A percentile compares a stretch with the other conserved stretches of the same genome.
Conservation (phyloP, 257 asterid species). For the Orobanche coerulescens region DNA sequence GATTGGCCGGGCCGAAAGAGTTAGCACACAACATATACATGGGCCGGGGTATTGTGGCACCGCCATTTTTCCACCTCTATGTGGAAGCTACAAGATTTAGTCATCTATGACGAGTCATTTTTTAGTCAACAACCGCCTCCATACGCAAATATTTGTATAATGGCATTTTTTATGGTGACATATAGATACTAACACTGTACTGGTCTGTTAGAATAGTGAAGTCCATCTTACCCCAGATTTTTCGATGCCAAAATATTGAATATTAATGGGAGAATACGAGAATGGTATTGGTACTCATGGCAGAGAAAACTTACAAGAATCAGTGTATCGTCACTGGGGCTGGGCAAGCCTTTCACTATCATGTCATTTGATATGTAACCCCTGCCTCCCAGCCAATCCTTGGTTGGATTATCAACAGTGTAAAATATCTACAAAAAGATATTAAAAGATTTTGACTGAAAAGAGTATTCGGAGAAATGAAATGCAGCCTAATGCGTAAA, state of each 20-base stretch:
- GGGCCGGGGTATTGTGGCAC: no score
- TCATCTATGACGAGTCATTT: not conserved
- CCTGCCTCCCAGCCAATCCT: slow-evolving; percentile 80
- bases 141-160: not conserved
- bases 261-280: not conserved
- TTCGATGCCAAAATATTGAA: slow-evolving; percentile 6
- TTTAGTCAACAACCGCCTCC: not conserved
- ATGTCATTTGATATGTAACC: slow-evolving; percentile 81
- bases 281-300: slow-evolving; percentile 16
- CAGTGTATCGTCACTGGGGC: slow-evolving; percentile 72
- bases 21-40: no score
- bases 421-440: slow-evolving; percentile 53
- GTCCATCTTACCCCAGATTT: slow-evolving; percentile 1
- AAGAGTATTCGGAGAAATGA: not conserved
- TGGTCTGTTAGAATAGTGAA: not conserved
- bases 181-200: not conserved
- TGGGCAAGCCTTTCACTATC: slow-evolving; percentile 83
- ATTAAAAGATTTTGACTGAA: not conserved
- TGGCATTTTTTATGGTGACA: not conserved
- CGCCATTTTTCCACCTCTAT: no score
- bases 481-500: not conserved
- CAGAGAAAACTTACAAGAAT: slow-evolving; percentile 62
- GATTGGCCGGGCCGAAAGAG: no score
- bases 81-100: not conserved
- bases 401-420: slow-evolving; percentile 83